Base-by-base conservation (phyloP, 371 early-diverging fungal genomes). In the Mucor plumbeus region DNA sequence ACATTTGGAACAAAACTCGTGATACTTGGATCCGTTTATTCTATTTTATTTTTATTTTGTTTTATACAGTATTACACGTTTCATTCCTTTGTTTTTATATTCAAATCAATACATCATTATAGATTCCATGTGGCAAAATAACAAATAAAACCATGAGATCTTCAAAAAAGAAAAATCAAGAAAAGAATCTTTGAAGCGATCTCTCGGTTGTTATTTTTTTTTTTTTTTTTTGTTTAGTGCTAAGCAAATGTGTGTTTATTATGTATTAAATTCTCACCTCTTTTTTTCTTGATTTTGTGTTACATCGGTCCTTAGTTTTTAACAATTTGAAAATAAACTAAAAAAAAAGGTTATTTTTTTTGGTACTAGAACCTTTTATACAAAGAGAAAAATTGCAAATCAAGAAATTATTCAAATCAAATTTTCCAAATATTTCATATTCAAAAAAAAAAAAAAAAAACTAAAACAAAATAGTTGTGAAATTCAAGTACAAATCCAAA, bases 261-360 rank as follows among this genome's bases (percentile, higher is more conserved):
- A 55, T 31, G 35, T 8, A 33, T 15, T 11, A 44, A n/a, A 33
- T 64, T 64, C 59, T 64, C 65, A 64, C 57, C 59, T 58, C 44
- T 44, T 48, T 39, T 60, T 48, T 59, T 50, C 36, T 41, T 65
- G 65, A 65, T 65, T 59, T 59, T 41, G 65, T 65, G 33, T 13
- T 50, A 65, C 65, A 7, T 65, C 41, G 65, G 65, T 65, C 59
- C 65, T 59, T 21, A 40, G 54, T 39, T 59, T 50, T 65, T 47
- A 43, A 47, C 13, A 19, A 21, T 21, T 26, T 10, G 34, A 19
- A 61, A 61, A n/a, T n/a, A n/a, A n/a, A n/a, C n/a, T n/a, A n/a
- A 36, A 47, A 21, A 35, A 35, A 36, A 36, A 36, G 43, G 19
- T 17, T 35, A 60, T 40, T 7, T 44, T 33, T 55, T 15, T 33